Percentiles rank a stretch among this genome's conserved stretches.
Conservation (phyloP, 805 yeast genomes). For the Cephaloascus albidus region DNA sequence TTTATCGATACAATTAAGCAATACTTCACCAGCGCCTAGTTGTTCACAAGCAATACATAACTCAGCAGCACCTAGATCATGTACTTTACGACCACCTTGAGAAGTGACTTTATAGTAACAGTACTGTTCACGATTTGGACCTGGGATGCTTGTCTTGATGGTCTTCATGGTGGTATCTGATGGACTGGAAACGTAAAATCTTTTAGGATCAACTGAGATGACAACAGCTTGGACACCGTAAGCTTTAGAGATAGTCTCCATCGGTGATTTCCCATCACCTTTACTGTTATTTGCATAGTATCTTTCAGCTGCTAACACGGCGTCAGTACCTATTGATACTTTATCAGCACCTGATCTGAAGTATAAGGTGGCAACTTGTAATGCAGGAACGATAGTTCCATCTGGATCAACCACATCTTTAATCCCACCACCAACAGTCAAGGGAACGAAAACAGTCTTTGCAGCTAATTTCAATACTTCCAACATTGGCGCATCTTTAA, state of each 20-base stretch:
- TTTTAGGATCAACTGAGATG: slow-evolving; percentile 94
- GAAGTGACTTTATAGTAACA: slow-evolving; percentile 95
- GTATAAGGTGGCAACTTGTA: slow-evolving; percentile 83
- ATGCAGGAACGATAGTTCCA: slow-evolving; percentile 72
- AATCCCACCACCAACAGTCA: slow-evolving; percentile 98
- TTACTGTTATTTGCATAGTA: slow-evolving; percentile 50
- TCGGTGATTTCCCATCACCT: slow-evolving; percentile 74
- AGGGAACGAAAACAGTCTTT: slow-evolving; percentile 87
- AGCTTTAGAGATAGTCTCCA: slow-evolving; percentile 84
- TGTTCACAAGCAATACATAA: slow-evolving; percentile 82
- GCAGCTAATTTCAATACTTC: slow-evolving; percentile 80
- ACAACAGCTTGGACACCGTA: slow-evolving; percentile 98
- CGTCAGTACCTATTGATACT: slow-evolving; percentile 96
- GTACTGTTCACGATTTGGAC: slow-evolving; percentile 83
- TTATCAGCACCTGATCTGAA: slow-evolving; percentile 98
- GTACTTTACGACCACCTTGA: slow-evolving; percentile 87
- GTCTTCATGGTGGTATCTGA: slow-evolving; percentile 50
- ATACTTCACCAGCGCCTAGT: slow-evolving; percentile 93
- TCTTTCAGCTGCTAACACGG: slow-evolving; percentile 84
- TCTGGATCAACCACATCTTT: slow-evolving; percentile 83
- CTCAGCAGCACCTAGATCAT: slow-evolving; percentile 87
- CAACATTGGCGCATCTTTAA: slow-evolving; percentile 91
- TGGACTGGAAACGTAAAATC: slow-evolving; percentile 67
- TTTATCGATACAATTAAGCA: slow-evolving; percentile 90
- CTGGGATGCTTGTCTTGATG: slow-evolving; percentile 54